Base-by-base conservation (phyloP, 2,329 filamentous ascomycete species). In the Aspergillus ustus region DNA sequence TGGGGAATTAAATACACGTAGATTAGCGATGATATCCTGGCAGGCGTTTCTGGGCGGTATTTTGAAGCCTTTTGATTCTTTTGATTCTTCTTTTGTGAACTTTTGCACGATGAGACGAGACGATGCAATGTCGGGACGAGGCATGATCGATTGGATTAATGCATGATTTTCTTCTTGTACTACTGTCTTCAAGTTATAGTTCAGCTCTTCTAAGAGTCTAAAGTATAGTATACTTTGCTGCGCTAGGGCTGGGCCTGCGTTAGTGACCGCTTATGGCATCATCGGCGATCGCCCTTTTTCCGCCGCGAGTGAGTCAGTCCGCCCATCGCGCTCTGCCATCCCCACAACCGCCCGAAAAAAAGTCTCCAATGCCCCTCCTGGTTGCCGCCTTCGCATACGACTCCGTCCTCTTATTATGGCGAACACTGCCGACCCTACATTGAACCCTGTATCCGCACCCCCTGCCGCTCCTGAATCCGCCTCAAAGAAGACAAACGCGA, bases 191-290 rank as follows among this genome's bases (percentile, higher is more conserved):
- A 57, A 15, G 11, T 17, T 43, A 28, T 25, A 25, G 25, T 48
- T 7, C 22, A 37, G 43, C 34, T 51, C 43, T 31, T 22, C 8
- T 19, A 53, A 34, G 25, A 37, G 19, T 22, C 13, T 59, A 63
- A 45, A 60, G 15, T 46, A 52, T 53, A 60, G 15, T 46, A 52
- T 53, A 37, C 28, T 43, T 17, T 40, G 19, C 28, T 22, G 7
- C 40, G 56, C 64, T 73, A 73, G 68, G 67, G 70, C 67, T 72
- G 66, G 65, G 61, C 57, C 62, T 63, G 62, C 57, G 45, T 65
- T 62, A 31, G 63, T 68, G 57, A 65, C 71, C 65, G 70, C 71
- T 74, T 73, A 71, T 73, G 71, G 70, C 72, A 73, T 74, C 70
- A 74, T 67, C 11, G 34, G 13, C 34, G 34, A 40, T 40, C 62